A percentile compares a stretch with the other conserved stretches of the same genome.
Evolutionary conservation across 1,284 basidiomycete genomes (phyloP).

Genomic region (Sporisorium graminicola): DNA sequence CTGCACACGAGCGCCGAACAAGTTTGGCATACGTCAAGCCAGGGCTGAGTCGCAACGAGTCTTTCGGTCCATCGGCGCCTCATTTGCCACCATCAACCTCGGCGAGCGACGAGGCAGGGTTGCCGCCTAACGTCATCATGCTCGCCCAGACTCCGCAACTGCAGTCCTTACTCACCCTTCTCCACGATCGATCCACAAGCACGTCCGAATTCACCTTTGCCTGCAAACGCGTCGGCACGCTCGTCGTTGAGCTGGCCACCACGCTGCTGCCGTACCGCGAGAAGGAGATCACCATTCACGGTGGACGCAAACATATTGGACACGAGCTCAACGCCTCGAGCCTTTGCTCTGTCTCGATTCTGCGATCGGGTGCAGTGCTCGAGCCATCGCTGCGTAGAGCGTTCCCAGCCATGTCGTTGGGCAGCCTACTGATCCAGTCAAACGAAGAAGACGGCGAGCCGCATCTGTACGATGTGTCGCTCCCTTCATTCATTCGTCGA

Average conservation of each 20-base stretch:
- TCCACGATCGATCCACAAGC: conserved; percentile 78
- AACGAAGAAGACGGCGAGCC: conserved; percentile 88
- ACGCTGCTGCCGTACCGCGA: conserved; percentile 80
- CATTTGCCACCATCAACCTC: conserved; percentile 14
- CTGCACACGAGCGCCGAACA: conserved; percentile 28
- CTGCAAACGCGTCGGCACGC: conserved; percentile 84
- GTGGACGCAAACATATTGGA: conserved; percentile 78
- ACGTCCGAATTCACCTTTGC: conserved; percentile 87
- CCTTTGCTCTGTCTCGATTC: conserved; percentile 85
- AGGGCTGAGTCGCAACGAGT: conserved; percentile 17
- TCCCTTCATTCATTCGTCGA: conserved; percentile 74
- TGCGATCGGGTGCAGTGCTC: conserved; percentile 88
- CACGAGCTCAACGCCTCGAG: conserved; percentile 76
- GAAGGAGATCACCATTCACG: conserved; percentile 75
- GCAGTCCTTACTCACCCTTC: conserved; percentile 77
- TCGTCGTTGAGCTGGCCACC: conserved; percentile 87
- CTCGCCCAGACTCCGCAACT: conserved; percentile 86
- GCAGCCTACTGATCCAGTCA: conserved; percentile 88
- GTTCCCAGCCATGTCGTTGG: conserved; percentile 86
- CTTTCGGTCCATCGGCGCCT: conserved; percentile 10
- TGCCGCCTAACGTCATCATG: conserved; percentile 76
- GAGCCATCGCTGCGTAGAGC: conserved; percentile 90
- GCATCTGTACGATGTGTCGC: conserved; percentile 82
- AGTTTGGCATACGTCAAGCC: conserved; percentile 27
- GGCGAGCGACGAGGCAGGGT: conserved; percentile 24